These are phyloP conservation scores for Citrullus mucosospermus DNA, from an alignment of 306 rosid species.

Conservation along the genomic window DNA sequence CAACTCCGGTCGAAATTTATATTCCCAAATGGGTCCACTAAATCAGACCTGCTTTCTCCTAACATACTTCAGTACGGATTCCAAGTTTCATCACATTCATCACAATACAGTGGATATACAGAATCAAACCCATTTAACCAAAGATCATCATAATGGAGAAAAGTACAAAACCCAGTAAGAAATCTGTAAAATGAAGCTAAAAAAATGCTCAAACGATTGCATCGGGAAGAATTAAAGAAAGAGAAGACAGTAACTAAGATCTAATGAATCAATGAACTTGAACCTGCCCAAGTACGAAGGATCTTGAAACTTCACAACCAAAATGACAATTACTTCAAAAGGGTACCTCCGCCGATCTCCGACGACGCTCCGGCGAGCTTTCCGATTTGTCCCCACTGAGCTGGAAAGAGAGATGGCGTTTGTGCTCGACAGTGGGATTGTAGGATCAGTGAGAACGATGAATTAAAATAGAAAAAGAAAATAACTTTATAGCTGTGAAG, in stretches of 20 bases:
- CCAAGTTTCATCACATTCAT: background rate
- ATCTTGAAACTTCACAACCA: background rate
- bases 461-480: background rate
- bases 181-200: background rate
- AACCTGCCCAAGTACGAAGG: background rate
- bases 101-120: background rate
- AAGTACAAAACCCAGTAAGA: background rate
- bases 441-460: background rate
- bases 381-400: background rate
- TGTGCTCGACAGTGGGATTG: background rate
- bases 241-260: background rate
- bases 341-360: background rate
- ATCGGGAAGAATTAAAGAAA: background rate
- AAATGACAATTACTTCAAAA: background rate
- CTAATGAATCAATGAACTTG: background rate
- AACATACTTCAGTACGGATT: background rate
- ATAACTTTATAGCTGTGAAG: background rate
- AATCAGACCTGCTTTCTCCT: background rate
- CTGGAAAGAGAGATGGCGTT: background rate
- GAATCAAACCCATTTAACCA: background rate
- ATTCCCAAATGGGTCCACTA: background rate
- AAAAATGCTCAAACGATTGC: background rate
- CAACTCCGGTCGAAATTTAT: background rate
- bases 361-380: slow-evolving; percentile 6
- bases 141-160: background rate